Base-by-base conservation (phyloP, 305 asterid genomes). In the Petunia hybrid region DNA sequence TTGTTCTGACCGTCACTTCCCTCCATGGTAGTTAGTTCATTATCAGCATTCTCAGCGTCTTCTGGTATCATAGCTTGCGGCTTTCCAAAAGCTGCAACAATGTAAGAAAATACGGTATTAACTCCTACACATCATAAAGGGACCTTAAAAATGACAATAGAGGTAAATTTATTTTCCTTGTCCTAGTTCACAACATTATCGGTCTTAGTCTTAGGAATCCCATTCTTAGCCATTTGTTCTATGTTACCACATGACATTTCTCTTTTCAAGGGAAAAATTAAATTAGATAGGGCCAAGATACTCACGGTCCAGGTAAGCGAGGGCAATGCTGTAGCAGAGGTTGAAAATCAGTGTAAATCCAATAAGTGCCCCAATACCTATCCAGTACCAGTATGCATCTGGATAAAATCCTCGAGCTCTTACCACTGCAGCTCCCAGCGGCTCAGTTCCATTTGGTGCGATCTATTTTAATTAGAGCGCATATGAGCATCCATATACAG, bases 351-450 rank as follows among this genome's bases (percentile, higher is more conserved):
- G 5, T 6, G 76, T 69, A 67, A 83, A 83, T 40, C 84, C 86
- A 42, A 83, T 16, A 14, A 83, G 78, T 45, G 86, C 84, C 57
- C 83, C 81, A 8, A 64, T 41, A 55, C 86, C 86, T 74, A 83
- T 62, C 86, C 86, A 83, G 78, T 83, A 80, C 86, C 86, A 83
- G 56, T 80, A 80, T 43, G 86, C 48, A 62, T 83, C 81, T n/a
- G 86, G 75, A 76, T 80, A 83, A 77, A 76, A 75, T 80, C 84
- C 86, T 31, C 86, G 75, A 10, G 84, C 36, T 69, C 56, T 83
- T 69, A 80, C 1, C 3, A 76, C 66, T 67, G 43, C 48, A 65
- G 62, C 86, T 75, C 86, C 86, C 64, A 83, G 76, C 6, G 80
- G 43, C 7, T 82, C 81, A 5, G 75, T 71, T 41, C 80, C 76